Percentiles rank a stretch among this genome's conserved stretches.
Conservation (phyloP, 345 rosid genomes). For the Geranium rotundifolium region DNA sequence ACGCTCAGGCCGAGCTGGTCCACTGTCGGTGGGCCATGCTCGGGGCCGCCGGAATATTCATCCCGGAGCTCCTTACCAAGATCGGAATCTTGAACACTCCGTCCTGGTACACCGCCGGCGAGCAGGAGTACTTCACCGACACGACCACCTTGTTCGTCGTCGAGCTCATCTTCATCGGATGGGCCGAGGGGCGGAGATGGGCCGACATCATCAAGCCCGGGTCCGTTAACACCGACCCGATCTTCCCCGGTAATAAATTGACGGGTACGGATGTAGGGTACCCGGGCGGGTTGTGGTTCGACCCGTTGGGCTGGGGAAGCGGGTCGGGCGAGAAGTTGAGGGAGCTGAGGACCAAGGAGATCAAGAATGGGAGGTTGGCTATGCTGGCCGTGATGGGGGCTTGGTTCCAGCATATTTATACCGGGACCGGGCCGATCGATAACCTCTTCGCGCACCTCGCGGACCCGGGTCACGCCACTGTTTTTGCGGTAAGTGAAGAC, state of each 20-base stretch:
- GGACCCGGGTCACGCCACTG: slow-evolving; percentile 92
- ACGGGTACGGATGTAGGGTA: slow-evolving; percentile 94
- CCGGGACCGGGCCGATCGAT: slow-evolving; percentile 96
- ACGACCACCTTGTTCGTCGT: slow-evolving; percentile 73
- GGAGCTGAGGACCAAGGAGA: slow-evolving; percentile 93
- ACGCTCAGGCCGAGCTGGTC: slow-evolving; percentile 74
- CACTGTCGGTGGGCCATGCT: slow-evolving; percentile 98
- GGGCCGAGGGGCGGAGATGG: slow-evolving; percentile 98
- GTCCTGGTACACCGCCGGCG: slow-evolving; percentile 89
- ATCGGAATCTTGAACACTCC: slow-evolving; percentile 85
- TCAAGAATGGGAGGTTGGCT: slow-evolving; percentile 88
- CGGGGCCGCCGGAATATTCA: slow-evolving; percentile 95
- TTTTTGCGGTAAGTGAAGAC: slow-evolving; percentile 58
- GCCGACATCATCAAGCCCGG: slow-evolving; percentile 95
- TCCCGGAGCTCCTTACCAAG: slow-evolving; percentile 86
- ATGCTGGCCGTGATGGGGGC: slow-evolving; percentile 99
- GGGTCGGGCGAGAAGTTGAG: slow-evolving; percentile 72
- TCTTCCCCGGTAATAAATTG: slow-evolving; percentile 94
- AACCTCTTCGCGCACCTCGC: slow-evolving; percentile 94
- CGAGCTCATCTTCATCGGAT: slow-evolving; percentile 77
- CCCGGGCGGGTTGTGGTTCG: slow-evolving; percentile 98
- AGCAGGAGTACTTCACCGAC: slow-evolving; percentile 78
- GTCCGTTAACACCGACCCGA: slow-evolving; percentile 84
- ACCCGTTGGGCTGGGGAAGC: slow-evolving; percentile 89
- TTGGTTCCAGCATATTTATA: slow-evolving; percentile 98